Conservation (phyloP, 345 rosid genomes). For the Sonneratia alba region DNA sequence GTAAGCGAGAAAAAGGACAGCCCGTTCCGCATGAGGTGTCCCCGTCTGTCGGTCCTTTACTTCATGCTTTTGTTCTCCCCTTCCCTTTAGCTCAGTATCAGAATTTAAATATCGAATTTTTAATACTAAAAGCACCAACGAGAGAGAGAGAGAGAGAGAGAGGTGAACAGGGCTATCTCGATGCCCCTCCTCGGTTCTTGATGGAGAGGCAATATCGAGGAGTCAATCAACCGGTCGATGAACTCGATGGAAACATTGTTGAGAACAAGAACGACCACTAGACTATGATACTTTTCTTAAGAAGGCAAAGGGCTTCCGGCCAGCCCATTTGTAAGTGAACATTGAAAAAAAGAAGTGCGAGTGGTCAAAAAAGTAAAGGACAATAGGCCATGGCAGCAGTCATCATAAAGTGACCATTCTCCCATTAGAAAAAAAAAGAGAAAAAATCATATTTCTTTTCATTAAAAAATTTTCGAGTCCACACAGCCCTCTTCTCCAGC, state of each 20-base stretch:
- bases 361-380: constrained; percentile 22
- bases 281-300: not conserved
- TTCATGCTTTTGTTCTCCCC: not conserved
- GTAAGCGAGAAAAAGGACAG: not conserved
- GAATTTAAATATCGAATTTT: not conserved
- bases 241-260: not conserved
- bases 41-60: constrained; percentile 1
- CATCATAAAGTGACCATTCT: constrained; percentile 13
- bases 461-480: too few species aligned
- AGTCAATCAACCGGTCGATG: not conserved
- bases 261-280: not conserved
- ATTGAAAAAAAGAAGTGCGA: constrained; percentile 6
- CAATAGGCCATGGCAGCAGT: constrained; percentile 5
- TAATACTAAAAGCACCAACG: not conserved
- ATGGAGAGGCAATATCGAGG: not conserved
- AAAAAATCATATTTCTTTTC: too few species aligned
- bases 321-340: not conserved
- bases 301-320: not conserved
- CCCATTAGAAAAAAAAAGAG: too few species aligned
- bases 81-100: too few species aligned
- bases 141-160: not conserved
- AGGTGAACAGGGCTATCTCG: not conserved
- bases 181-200: not conserved
- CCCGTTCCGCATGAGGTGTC: not conserved
- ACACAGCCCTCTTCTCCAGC: too few species aligned